Percentiles rank a stretch among this genome's conserved stretches.
Evolutionary conservation across 2,329 filamentous ascomycete genomes (phyloP).

Genomic region (Exophiala sideris): DNA sequence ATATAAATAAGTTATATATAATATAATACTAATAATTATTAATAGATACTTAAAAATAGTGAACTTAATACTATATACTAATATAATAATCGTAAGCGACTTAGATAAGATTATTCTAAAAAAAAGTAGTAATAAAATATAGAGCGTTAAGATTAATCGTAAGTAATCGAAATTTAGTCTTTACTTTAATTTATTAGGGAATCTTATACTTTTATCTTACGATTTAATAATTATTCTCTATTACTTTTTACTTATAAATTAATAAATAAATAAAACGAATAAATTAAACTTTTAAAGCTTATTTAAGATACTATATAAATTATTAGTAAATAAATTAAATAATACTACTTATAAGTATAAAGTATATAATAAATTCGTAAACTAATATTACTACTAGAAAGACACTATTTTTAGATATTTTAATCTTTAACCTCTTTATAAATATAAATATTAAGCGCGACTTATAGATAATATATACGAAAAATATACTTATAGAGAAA

Average conservation of each 20-base stretch:
- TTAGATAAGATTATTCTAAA: conserved; percentile 11
- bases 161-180: conserved; percentile 6
- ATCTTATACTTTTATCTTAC: conserved; percentile 1
- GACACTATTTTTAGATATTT: conserved; percentile 2
- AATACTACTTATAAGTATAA: neutral
- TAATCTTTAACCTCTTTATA: neutral
- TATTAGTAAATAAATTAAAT: conserved; percentile 9
- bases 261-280: conserved; percentile 11
- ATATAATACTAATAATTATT: conserved; percentile 5
- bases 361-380: conserved; percentile 23
- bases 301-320: conserved; percentile 9
- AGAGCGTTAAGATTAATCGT: conserved; percentile 7
- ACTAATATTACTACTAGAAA: conserved; percentile 18
- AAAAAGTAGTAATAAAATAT: conserved; percentile 9
- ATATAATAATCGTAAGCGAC: conserved; percentile 1
- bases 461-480: no score
- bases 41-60: conserved; percentile 10
- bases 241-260: conserved; percentile 10
- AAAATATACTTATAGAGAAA: no score
- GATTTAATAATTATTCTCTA: conserved; percentile 10
- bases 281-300: conserved; percentile 13
- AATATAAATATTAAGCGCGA: no score
- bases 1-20: conserved; percentile 10
- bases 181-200: conserved; percentile 12
- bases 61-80: conserved; percentile 5